Base-by-base conservation (phyloP, 192 early-diverging fungal genomes). In the Allomyces javanicus region DNA sequence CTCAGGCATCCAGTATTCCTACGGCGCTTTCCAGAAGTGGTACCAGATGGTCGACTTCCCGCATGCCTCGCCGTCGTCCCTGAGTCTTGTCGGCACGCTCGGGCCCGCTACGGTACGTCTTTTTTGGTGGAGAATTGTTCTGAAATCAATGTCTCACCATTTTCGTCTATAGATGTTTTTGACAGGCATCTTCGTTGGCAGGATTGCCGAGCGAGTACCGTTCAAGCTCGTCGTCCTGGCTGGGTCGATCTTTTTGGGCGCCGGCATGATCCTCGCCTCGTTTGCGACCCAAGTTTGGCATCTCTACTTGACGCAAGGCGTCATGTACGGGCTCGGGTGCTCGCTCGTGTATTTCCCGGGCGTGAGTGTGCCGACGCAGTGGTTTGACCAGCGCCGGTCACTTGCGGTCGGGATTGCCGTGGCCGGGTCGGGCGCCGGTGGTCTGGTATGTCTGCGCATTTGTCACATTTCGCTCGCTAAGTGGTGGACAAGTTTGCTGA, bases 211-310 rank as follows among this genome's bases (percentile, higher is more conserved):
- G 14, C 10, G 14, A 19, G 68, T 67, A 17, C 74, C 72, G 9
- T 71, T 66, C 64, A 63, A 66, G 11, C 10, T 62, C 61, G 66
- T 72, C 63, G 65, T 58, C 5, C 22, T 68, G 40, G 63, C 67
- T 55, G 72, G 71, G 11, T 62, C 25, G 7, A 21, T 75, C 24
- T 61, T 76, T 40, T 62, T 77, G 70, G 72, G 77, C n/a, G 22
- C 85, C 1, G 84, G 84, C 21, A 71, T 84, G 45, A 68, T 85
- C 12, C 68, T 84, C 9, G 80, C 82, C 10, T 81, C 79, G 40
- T 86, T 84, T 67, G 71, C 81, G 17, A 85, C 76, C 12, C 66
- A 80, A 62, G 69, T 84, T 0, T 88, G 86, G 86, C 82, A 85
- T 61, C 68, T 88, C 21, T 86, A 83, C 61, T 65, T 88, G 14